Conservation (phyloP, 352 stramenopile species). For the Sclerospora graminicola region DNA sequence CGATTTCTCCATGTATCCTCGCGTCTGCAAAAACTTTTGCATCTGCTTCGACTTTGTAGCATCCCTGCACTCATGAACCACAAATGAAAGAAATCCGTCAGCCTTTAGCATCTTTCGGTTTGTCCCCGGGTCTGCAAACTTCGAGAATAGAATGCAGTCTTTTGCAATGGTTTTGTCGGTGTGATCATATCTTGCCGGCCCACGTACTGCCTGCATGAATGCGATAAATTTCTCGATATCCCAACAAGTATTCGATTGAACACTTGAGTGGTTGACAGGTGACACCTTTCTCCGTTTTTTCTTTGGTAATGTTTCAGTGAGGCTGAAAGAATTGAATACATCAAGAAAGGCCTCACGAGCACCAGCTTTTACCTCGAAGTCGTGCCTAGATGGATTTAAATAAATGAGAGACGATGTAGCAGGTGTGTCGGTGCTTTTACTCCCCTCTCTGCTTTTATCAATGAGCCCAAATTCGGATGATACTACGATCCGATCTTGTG, state of each 20-base stretch:
- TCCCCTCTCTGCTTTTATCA: conserved; percentile 5
- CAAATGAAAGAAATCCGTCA: conserved; percentile 34
- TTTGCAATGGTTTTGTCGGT: conserved; percentile 18
- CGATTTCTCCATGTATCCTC: conserved; percentile 30
- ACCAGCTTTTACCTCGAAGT: conserved; percentile 18
- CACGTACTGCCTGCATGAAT: conserved; percentile 29
- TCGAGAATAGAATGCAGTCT: conserved; percentile 60
- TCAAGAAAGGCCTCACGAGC: conserved; percentile 19
- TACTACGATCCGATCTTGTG: conserved; percentile 19
- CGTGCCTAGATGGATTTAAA: conserved; percentile 8
- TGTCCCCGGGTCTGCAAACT: conserved; percentile 30
- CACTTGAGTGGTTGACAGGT: conserved; percentile 2
- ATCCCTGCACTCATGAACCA: conserved; percentile 36
- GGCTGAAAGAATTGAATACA: conserved; percentile 35
- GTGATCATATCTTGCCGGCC: conserved; percentile 8
- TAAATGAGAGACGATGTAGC: conserved; percentile 12
- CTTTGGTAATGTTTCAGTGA: conserved; percentile 19
- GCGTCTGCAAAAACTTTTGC: conserved; percentile 34
- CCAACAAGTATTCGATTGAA: conserved; percentile 20
- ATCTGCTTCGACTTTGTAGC: conserved; percentile 30
- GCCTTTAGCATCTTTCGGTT: conserved; percentile 21
- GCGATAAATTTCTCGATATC: conserved; percentile 59
- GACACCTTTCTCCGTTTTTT: conserved; percentile 45
- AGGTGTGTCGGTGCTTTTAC: conserved; percentile 1
- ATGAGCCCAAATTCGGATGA: conserved; percentile 20